Evolutionary conservation across 1,284 basidiomycete species (phyloP).

Genomic region (Vanrija pseudolonga): DNA sequence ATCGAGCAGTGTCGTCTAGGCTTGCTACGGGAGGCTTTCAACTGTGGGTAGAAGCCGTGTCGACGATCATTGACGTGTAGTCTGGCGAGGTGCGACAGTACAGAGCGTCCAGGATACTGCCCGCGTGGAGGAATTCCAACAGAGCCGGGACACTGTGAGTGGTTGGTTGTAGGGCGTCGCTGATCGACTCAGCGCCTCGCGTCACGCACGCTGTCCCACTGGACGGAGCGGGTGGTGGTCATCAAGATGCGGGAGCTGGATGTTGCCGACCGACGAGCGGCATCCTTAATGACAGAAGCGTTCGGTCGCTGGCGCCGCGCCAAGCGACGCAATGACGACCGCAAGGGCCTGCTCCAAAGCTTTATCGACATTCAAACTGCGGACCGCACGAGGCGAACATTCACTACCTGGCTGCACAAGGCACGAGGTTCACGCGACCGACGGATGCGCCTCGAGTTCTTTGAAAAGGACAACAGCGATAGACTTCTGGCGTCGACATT

Average conservation of each 20-base stretch:
- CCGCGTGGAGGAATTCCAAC: conserved; percentile 14
- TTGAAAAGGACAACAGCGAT: conserved; percentile 18
- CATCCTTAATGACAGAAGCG: conserved; percentile 9
- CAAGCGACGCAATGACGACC: conserved; percentile 9
- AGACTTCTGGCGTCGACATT: conserved; percentile 22
- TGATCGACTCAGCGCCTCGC: conserved; percentile 11
- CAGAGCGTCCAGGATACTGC: conserved; percentile 12
- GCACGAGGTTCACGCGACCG: conserved; percentile 8
- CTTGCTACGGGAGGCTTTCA: conserved; percentile 16
- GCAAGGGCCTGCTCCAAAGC: conserved; percentile 21
- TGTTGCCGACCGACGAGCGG: conserved; percentile 25
- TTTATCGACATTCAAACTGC: conserved; percentile 23
- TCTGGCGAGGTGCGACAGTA: conserved; percentile 9
- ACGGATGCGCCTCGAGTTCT: conserved; percentile 15
- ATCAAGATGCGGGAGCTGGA: conserved; percentile 41
- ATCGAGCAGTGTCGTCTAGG: conserved; percentile 15
- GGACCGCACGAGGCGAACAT: conserved; percentile 26
- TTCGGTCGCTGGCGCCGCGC: conserved; percentile 21
- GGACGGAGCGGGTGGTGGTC: conserved; percentile 38
- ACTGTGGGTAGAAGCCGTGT: conserved; percentile 8
- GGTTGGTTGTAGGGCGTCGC: not conserved
- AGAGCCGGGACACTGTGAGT: conserved; percentile 18
- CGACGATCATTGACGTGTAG: conserved; percentile 2
- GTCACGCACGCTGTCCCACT: conserved; percentile 17
- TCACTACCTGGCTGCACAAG: conserved; percentile 22